Evolutionary conservation across 1,284 basidiomycete species (phyloP).

Genomic region (Apiotrichum porosum): DNA sequence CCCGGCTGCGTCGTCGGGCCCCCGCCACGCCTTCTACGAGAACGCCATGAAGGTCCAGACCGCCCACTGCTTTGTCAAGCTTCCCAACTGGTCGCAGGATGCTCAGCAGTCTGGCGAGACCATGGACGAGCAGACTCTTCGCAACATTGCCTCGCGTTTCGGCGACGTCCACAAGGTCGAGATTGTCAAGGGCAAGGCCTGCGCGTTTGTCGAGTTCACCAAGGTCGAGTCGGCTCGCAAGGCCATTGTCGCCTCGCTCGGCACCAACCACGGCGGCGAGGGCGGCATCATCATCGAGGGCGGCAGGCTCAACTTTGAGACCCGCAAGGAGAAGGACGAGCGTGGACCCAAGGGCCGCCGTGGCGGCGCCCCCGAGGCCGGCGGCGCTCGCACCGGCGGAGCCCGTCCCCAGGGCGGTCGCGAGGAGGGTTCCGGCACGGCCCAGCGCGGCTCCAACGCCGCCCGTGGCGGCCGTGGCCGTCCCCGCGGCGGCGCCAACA

Average conservation of each 20-base stretch:
- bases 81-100: slow-evolving; percentile 47
- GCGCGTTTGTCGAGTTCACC: slow-evolving; percentile 89
- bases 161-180: slow-evolving; percentile 84
- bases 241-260: slow-evolving; percentile 72
- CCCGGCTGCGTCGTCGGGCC: background rate
- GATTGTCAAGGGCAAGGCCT: slow-evolving; percentile 80
- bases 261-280: slow-evolving; percentile 67
- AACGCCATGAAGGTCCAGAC: slow-evolving; percentile 62
- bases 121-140: slow-evolving; percentile 61
- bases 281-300: slow-evolving; percentile 69
- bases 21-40: slow-evolving; percentile 53
- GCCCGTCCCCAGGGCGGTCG: slow-evolving; percentile 6
- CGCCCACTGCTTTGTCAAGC: slow-evolving; percentile 79
- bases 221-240: slow-evolving; percentile 72
- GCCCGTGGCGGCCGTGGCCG: slow-evolving; percentile 9
- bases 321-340: slow-evolving; percentile 79
- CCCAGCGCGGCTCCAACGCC: slow-evolving; percentile 5
- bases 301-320: slow-evolving; percentile 72
- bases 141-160: slow-evolving; percentile 64
- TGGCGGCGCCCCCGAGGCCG: slow-evolving; percentile 12
- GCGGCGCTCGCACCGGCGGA: slow-evolving; percentile 8
- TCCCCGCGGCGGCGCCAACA: slow-evolving; percentile 14
- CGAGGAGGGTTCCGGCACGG: slow-evolving; percentile 2
- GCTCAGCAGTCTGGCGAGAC: slow-evolving; percentile 67
- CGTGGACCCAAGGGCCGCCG: slow-evolving; percentile 44